Evolutionary conservation across 176 grass and related monocot genomes (phyloP).

Genomic region (Carex parvula): DNA sequence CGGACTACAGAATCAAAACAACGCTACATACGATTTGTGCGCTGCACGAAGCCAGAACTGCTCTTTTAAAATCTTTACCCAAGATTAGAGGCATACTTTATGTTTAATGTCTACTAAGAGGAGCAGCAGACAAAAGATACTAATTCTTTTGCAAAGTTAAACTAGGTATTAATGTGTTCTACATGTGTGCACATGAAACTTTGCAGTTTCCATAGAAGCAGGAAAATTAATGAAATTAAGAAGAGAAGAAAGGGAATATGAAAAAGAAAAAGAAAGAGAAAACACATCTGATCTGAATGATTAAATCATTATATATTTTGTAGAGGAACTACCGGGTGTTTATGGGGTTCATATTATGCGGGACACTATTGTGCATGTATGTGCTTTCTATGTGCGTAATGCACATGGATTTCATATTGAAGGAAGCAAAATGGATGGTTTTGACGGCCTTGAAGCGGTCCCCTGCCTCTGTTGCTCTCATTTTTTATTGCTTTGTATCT

Average conservation of each 20-base stretch:
- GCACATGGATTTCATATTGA: not conserved
- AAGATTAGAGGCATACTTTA: not conserved
- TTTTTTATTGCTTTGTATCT: slow-evolving; percentile 34
- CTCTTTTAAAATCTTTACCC: no score
- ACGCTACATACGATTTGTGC: no score
- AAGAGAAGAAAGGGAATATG: not conserved
- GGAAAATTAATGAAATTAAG: not conserved
- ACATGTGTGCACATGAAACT: not conserved
- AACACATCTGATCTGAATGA: not conserved
- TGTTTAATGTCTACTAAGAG: not conserved
- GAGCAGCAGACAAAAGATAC: not conserved
- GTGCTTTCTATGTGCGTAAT: slow-evolving; percentile 33
- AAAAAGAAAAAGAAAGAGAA: not conserved
- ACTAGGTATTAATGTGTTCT: not conserved
- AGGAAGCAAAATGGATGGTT: slow-evolving; percentile 26
- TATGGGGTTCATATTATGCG: slow-evolving; percentile 38
- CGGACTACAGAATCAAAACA: no score
- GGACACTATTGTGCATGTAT: slow-evolving; percentile 34
- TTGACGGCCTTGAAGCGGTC: slow-evolving; percentile 33
- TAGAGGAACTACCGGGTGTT: slow-evolving; percentile 51
- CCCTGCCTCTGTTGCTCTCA: slow-evolving; percentile 35
- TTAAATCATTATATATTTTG: not conserved
- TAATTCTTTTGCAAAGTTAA: not conserved
- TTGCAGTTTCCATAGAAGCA: not conserved
- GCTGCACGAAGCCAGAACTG: no score